These are phyloP conservation scores for Arabidopsis arenosa DNA, from an alignment of 345 rosid species.

Conservation along the genomic window DNA sequence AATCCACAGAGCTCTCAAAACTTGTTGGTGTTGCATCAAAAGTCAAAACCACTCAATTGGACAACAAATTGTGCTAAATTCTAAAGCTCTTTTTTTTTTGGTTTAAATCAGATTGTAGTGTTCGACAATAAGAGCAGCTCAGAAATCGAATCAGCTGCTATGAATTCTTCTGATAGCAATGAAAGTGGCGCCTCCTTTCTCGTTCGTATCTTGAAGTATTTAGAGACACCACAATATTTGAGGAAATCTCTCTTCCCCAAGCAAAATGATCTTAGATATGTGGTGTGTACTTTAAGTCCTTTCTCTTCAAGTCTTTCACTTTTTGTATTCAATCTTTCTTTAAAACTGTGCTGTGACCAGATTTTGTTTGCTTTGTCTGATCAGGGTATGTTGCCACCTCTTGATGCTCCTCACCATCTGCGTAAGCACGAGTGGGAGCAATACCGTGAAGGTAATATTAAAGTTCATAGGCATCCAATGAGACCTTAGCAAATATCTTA, in stretches of 20 bases:
- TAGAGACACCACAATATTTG: conserved; percentile 93
- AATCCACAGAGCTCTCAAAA: neutral
- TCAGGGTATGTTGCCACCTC: conserved; percentile 94
- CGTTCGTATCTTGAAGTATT: conserved; percentile 73
- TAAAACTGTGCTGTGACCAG: conserved; percentile 4
- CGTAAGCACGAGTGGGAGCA: conserved; percentile 96
- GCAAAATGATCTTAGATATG: conserved; percentile 80
- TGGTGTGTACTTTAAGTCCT: conserved; percentile 54
- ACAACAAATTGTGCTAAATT: neutral
- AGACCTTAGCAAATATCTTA: neutral
- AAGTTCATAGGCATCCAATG: conserved; percentile 9
- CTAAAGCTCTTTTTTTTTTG: neutral
- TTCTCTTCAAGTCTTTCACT: neutral
- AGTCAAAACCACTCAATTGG: neutral
- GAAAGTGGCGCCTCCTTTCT: conserved; percentile 87
- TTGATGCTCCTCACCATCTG: conserved; percentile 97
- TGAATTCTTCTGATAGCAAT: conserved; percentile 50
- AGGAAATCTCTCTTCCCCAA: conserved; percentile 83
- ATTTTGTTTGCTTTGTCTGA: conserved; percentile 3
- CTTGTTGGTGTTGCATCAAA: neutral
- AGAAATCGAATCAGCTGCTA: conserved; percentile 41
- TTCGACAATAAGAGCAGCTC: conserved; percentile 64
- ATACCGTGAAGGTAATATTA: conserved; percentile 73
- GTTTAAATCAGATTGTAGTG: conserved; percentile 70
- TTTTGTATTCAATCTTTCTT: neutral